phyloP scores from a whole-genome alignment of 441 rosid genomes.

The Kokia cookei region DNA sequence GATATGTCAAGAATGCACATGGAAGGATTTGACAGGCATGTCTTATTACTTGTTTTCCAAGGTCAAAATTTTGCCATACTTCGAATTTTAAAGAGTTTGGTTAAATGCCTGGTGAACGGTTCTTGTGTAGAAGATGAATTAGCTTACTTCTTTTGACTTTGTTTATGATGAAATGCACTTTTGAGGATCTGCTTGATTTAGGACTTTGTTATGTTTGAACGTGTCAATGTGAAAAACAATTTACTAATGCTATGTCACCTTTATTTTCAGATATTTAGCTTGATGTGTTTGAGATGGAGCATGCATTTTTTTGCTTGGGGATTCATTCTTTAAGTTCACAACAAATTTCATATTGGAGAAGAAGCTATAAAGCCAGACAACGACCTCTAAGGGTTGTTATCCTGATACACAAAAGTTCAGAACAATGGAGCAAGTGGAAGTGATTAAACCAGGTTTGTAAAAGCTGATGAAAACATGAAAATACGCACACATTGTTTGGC shows the following conservation, averaged over 20 bases:
- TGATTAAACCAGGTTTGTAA: constrained; percentile 25
- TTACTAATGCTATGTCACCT: background rate
- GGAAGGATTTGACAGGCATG: background rate
- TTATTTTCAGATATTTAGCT: constrained; percentile 16
- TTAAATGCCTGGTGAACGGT: background rate
- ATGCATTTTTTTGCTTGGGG: background rate
- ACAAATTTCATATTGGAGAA: constrained; percentile 11
- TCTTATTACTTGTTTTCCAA: background rate
- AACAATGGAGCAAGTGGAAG: constrained; percentile 21
- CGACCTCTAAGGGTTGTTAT: constrained; percentile 6
- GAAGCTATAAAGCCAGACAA: constrained; percentile 7
- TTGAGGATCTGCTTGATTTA: background rate
- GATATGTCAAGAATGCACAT: background rate
- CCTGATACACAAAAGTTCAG: constrained; percentile 7
- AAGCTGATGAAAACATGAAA: background rate
- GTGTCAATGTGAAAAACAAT: background rate
- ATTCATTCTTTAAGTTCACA: background rate
- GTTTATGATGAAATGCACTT: background rate
- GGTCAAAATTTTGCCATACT: background rate
- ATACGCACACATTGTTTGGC: background rate
- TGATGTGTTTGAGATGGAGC: constrained; percentile 10
- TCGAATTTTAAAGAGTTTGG: background rate
- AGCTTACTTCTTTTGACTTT: background rate
- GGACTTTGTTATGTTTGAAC: background rate
- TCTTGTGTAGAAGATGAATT: background rate